Percentiles rank a stretch among this genome's conserved stretches.
Evolutionary conservation across 768 basidiomycete genomes (phyloP).

Genomic region (Calocybe gangraenosa): DNA sequence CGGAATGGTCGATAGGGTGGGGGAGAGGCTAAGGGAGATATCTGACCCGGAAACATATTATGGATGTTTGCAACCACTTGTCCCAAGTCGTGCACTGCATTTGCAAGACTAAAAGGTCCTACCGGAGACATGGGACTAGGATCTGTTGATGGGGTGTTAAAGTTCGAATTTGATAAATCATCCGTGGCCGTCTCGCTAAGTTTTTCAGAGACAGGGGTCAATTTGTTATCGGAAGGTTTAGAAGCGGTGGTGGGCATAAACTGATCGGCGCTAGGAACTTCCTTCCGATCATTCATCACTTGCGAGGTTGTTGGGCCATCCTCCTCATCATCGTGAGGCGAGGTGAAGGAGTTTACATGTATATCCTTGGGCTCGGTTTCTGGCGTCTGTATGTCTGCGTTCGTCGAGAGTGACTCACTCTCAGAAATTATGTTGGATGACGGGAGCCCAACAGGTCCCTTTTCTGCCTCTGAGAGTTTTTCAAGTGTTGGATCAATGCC

Average conservation of each 20-base stretch:
- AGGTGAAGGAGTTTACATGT: too few species aligned
- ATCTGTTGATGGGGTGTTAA: not conserved
- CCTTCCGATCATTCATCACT: not conserved
- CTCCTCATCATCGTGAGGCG: too few species aligned
- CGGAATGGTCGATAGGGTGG: slow-evolving; percentile 12
- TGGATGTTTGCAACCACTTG: slow-evolving; percentile 19
- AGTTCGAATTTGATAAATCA: too few species aligned
- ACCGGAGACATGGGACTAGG: slow-evolving; percentile 11
- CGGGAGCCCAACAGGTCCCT: too few species aligned
- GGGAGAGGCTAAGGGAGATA: slow-evolving; percentile 15
- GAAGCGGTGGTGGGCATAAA: not conserved
- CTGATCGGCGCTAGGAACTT: not conserved
- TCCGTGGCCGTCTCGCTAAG: not conserved
- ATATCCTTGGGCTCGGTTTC: too few species aligned
- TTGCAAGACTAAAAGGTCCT: slow-evolving; percentile 17
- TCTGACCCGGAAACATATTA: slow-evolving; percentile 19
- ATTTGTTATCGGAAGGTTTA: not conserved
- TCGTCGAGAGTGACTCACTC: too few species aligned
- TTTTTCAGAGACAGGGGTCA: not conserved
- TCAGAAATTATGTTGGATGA: too few species aligned
- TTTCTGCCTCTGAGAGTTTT: too few species aligned
- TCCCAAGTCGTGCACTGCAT: slow-evolving; percentile 17
- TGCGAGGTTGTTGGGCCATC: too few species aligned
- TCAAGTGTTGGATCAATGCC: too few species aligned
- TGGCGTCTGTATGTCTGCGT: too few species aligned